A percentile compares a stretch with the other conserved stretches of the same genome.
Conservation (phyloP, 306 rosid species). For the Acmispon strigosus region DNA sequence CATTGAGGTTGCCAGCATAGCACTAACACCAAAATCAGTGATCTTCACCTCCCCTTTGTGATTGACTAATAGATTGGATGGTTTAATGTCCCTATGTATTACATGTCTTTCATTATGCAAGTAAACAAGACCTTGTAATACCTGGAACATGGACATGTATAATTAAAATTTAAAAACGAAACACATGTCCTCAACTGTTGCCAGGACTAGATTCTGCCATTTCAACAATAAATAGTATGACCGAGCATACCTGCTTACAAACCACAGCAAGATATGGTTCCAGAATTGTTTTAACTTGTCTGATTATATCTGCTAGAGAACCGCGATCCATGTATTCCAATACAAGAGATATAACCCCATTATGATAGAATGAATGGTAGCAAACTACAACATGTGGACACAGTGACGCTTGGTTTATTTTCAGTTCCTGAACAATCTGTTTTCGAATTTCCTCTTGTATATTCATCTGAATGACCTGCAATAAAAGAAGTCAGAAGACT, state of each 20-base stretch:
- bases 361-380: slow-evolving; percentile 90
- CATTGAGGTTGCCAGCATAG: slow-evolving; percentile 88
- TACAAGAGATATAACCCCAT: slow-evolving; percentile 87
- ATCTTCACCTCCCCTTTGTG: slow-evolving; percentile 96
- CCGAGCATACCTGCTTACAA: slow-evolving; percentile 75
- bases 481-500: slow-evolving; percentile 4
- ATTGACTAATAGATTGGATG: slow-evolving; percentile 91
- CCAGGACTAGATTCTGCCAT: slow-evolving; percentile 39
- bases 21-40: slow-evolving; percentile 99
- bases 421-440: slow-evolving; percentile 97
- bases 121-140: slow-evolving; percentile 90
- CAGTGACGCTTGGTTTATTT: slow-evolving; percentile 95
- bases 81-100: slow-evolving; percentile 94
- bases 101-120: slow-evolving; percentile 92
- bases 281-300: slow-evolving; percentile 88
- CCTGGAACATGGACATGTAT: slow-evolving; percentile 40
- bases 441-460: slow-evolving; percentile 91
- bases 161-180: slow-evolving; percentile 10
- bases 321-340: slow-evolving; percentile 99
- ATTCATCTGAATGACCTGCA: slow-evolving; percentile 95
- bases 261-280: slow-evolving; percentile 98
- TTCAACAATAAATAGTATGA: slow-evolving; percentile 6
- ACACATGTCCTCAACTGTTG: slow-evolving; percentile 14
- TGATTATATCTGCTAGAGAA: slow-evolving; percentile 75
- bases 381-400: slow-evolving; percentile 93